These are phyloP conservation scores for Waltergamsia citrina DNA, from an alignment of 2,329 filamentous ascomycete species.

Conservation along the genomic window DNA sequence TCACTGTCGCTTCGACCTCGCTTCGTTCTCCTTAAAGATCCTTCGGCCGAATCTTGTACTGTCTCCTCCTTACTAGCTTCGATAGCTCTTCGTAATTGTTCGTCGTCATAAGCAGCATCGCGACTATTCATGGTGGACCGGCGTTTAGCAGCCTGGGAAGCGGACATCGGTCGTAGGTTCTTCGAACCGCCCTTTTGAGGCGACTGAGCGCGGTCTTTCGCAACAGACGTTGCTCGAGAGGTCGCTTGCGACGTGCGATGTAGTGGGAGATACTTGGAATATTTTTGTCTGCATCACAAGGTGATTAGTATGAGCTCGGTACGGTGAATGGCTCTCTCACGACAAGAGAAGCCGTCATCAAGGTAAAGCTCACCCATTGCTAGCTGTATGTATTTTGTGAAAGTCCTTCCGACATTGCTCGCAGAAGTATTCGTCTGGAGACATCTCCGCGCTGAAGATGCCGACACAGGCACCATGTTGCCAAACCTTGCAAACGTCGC, in stretches of 20 bases:
- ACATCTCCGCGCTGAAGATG: conserved; percentile 87
- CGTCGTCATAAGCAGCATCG: conserved; percentile 90
- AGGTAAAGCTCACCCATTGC: conserved; percentile 67
- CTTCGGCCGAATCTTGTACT: conserved; percentile 37
- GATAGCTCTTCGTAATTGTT: conserved; percentile 78
- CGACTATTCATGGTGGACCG: conserved; percentile 97
- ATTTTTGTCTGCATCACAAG: conserved; percentile 58
- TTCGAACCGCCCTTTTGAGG: conserved; percentile 45
- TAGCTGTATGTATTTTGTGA: conserved; percentile 71
- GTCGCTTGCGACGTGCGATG: conserved; percentile 45
- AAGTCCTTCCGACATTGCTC: conserved; percentile 88
- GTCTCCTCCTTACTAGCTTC: conserved; percentile 88
- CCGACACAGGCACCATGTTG: conserved; percentile 97
- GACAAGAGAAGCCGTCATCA: too few species aligned
- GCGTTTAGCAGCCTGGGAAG: conserved; percentile 60
- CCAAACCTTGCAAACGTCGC: conserved; percentile 96
- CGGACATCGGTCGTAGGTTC: conserved; percentile 41
- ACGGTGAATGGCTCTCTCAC: too few species aligned
- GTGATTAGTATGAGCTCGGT: too few species aligned
- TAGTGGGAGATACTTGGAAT: conserved; percentile 55
- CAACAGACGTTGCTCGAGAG: conserved; percentile 55
- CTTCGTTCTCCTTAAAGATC: conserved; percentile 59
- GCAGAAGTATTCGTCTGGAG: conserved; percentile 96
- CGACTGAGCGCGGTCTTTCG: conserved; percentile 50
- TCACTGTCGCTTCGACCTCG: conserved; percentile 84